Conservation (phyloP, 2,329 filamentous ascomycete genomes). For the Tolypocladium guangdongense region DNA sequence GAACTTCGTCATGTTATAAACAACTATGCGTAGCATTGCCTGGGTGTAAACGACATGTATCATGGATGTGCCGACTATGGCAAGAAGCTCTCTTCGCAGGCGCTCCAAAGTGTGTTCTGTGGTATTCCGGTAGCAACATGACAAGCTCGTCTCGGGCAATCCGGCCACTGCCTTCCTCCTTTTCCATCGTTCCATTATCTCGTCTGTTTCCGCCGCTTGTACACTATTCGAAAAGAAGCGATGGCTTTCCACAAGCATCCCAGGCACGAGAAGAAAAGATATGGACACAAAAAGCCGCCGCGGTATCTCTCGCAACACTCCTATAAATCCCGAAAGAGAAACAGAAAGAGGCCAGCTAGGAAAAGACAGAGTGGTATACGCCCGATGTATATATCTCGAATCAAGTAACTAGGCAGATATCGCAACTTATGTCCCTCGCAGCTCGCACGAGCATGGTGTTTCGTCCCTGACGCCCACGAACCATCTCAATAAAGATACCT, state of each 20-base stretch:
- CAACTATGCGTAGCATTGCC: background rate
- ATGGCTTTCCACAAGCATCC: background rate
- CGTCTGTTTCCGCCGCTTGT: background rate
- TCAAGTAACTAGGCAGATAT: too few relatives aligned
- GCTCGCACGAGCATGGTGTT: background rate
- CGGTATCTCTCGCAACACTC: background rate
- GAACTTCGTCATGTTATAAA: background rate
- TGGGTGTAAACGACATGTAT: background rate
- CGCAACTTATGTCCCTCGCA: background rate
- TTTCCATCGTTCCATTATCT: background rate
- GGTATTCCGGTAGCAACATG: background rate
- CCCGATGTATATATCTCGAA: background rate
- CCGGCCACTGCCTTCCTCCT: background rate
- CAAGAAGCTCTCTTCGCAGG: background rate
- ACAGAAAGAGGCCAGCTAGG: background rate
- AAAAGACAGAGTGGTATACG: background rate
- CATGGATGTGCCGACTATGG: background rate
- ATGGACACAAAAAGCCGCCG: too few relatives aligned
- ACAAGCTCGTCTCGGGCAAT: background rate
- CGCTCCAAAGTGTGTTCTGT: background rate
- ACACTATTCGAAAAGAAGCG: background rate
- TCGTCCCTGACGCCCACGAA: background rate
- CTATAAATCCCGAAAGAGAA: background rate
- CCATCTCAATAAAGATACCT: background rate
- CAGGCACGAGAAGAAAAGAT: background rate